A percentile compares a stretch with the other conserved stretches of the same genome.
These are phyloP conservation scores for Ochetophila trinervis DNA, from an alignment of 306 rosid species.

Conservation along the genomic window DNA sequence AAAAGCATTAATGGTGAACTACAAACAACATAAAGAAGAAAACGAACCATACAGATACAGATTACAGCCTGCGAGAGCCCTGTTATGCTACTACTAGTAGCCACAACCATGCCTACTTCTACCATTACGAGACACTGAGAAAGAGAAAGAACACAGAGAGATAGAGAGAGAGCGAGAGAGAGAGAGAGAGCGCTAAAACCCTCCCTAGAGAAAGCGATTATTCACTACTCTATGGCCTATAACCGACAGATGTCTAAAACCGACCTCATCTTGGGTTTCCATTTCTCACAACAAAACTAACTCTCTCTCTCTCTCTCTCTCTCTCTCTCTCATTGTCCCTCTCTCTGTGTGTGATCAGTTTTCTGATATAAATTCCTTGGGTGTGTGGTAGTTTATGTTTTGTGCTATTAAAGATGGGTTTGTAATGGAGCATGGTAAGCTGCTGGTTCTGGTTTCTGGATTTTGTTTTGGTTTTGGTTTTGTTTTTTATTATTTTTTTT, in stretches of 20 bases:
- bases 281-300: slow-evolving; percentile 29
- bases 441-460: slow-evolving; percentile 21
- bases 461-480: background rate
- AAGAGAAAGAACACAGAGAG: background rate
- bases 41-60: slow-evolving; percentile 17
- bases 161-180: slow-evolving; percentile 9
- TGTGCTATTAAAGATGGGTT: slow-evolving; percentile 27
- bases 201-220: slow-evolving; percentile 42
- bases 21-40: slow-evolving; percentile 19
- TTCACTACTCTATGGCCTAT: slow-evolving; percentile 29
- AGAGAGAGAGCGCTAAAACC: slow-evolving; percentile 1
- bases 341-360: slow-evolving; percentile 14
- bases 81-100: slow-evolving; percentile 21
- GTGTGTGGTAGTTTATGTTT: slow-evolving; percentile 37
- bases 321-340: slow-evolving; percentile 24
- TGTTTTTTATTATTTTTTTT: background rate
- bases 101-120: slow-evolving; percentile 26
- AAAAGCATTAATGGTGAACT: slow-evolving; percentile 40
- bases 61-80: slow-evolving; percentile 7
- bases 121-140: slow-evolving; percentile 7
- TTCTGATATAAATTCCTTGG: slow-evolving; percentile 36
- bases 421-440: slow-evolving; percentile 3
- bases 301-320: background rate
- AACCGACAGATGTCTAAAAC: slow-evolving; percentile 34
- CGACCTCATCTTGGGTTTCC: slow-evolving; percentile 31